Conservation (phyloP, 2,329 filamentous ascomycete species). For the Aspergillus carbonarius region DNA sequence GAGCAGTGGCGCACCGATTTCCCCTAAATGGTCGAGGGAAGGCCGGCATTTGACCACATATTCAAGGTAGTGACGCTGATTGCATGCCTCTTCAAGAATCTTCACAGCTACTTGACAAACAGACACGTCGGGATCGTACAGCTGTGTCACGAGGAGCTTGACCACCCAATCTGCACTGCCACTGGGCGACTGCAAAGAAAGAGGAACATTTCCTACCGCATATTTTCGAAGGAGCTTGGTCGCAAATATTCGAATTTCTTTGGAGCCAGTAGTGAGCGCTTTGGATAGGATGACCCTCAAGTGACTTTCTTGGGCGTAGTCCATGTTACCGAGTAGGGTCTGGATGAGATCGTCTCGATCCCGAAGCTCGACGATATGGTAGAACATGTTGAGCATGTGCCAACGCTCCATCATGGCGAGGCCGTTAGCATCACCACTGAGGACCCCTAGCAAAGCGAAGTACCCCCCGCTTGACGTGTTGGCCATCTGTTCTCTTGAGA, state of each 20-base stretch:
- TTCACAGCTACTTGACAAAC: constrained; percentile 96
- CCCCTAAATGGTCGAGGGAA: constrained; percentile 89
- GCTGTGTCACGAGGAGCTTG: constrained; percentile 90
- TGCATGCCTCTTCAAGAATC: constrained; percentile 95
- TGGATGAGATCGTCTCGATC: constrained; percentile 90
- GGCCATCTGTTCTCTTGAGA: constrained; percentile 77
- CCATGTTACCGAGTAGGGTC: constrained; percentile 82
- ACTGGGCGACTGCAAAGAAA: constrained; percentile 39
- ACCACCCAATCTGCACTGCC: constrained; percentile 93
- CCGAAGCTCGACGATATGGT: constrained; percentile 90
- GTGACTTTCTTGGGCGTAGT: constrained; percentile 86
- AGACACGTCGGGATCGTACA: constrained; percentile 96
- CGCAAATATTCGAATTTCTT: constrained; percentile 84
- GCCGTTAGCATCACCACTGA: constrained; percentile 80
- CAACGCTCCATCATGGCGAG: constrained; percentile 89
- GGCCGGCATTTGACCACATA: constrained; percentile 96
- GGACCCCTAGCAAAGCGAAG: constrained; percentile 83
- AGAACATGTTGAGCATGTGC: constrained; percentile 99
- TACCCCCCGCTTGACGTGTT: constrained; percentile 91
- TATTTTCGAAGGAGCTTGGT: constrained; percentile 87
- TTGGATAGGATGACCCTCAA: constrained; percentile 91
- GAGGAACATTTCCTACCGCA: constrained; percentile 59
- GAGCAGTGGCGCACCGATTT: constrained; percentile 91
- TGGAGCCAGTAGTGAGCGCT: constrained; percentile 85
- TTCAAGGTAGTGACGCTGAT: constrained; percentile 84